Evolutionary conservation across 164 flowering plant species (phyloP), one percentile per base, ranked within the genome.

Genomic region (Liriodendron chinense): DNA sequence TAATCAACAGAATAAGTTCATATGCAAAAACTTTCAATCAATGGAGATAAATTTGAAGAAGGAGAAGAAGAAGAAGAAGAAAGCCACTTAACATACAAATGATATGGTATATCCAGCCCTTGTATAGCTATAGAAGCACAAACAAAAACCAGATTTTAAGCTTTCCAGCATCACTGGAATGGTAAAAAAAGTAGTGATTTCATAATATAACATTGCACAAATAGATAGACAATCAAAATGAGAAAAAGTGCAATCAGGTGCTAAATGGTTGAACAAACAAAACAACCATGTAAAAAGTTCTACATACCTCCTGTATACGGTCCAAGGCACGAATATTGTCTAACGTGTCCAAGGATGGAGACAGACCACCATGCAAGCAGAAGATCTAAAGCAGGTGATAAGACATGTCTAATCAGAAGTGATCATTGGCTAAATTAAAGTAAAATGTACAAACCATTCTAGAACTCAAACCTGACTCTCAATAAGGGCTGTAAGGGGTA

Each of bases 281-380:
- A 24, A 47, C 13, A 69, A 69, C 20, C 7, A 24, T 47, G 47
- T 9, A 47, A 69, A 20, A 14, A 47, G 20, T 63, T 63, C 18
- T 20, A 69, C 70, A 47, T 74, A 83, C 88, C 82, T 85, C 88
- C 71, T 85, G 88, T 78, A 85, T 82, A 69, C 88, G 88, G 69
- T 85, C 86, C 73, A 85, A 71, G 43, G 80, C 72, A 56, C 87
- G 83, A 9, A 85, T 85, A 74, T 84, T 84, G 71, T 84, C 86
- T 68, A 85, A 83, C 48, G 87, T 85, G 69, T 85, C 88, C 67
- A 85, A 65, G 22, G 88, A 85, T 23, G 88, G 88, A 21, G 88
- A 85, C 23, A 85, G 84, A 22, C 88, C 88, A 50, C 88, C 88
- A 74, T 85, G 88, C 80, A 85, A 78, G 74, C 86, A 85, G 68